Evolutionary conservation across 1,284 basidiomycete genomes (phyloP).

Genomic region (Sanghuangporus sanghuang): DNA sequence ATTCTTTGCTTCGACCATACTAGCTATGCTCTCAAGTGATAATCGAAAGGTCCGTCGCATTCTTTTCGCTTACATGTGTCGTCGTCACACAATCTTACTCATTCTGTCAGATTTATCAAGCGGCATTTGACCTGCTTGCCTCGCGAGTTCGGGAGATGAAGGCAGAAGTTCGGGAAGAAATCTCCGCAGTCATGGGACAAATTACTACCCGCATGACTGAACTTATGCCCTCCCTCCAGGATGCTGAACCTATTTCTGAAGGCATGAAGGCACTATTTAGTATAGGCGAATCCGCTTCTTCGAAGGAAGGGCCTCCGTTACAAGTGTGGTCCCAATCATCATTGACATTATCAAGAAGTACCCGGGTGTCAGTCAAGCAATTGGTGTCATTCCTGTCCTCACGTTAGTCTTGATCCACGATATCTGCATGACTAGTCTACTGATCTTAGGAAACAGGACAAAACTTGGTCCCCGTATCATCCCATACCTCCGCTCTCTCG

Average conservation of each 20-base stretch:
- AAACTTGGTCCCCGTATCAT: constrained; percentile 85
- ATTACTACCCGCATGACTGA: constrained; percentile 48
- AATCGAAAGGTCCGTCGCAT: constrained; percentile 39
- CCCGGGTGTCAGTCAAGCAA: constrained; percentile 34
- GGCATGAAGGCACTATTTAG: constrained; percentile 54
- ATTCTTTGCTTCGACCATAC: constrained; percentile 52
- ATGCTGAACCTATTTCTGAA: constrained; percentile 34
- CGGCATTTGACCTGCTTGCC: constrained; percentile 61
- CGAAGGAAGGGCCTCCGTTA: constrained; percentile 66
- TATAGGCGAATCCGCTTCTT: constrained; percentile 50
- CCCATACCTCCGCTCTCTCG: constrained; percentile 73
- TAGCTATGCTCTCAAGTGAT: constrained; percentile 48
- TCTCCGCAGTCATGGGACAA: constrained; percentile 43
- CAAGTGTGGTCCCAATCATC: constrained; percentile 53
- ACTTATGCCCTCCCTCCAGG: constrained; percentile 40
- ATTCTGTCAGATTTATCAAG: constrained; percentile 47
- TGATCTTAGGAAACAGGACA: constrained; percentile 36
- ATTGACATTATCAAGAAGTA: constrained; percentile 43
- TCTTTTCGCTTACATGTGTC: neutral
- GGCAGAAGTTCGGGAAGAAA: constrained; percentile 47
- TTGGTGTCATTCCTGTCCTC: constrained; percentile 54
- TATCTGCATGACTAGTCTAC: neutral
- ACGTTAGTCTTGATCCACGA: constrained; percentile 39
- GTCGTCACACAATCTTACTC: neutral
- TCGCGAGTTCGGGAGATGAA: constrained; percentile 63